Base-by-base conservation (phyloP, 1,284 basidiomycete species). In the Polyporus tsugae region DNA sequence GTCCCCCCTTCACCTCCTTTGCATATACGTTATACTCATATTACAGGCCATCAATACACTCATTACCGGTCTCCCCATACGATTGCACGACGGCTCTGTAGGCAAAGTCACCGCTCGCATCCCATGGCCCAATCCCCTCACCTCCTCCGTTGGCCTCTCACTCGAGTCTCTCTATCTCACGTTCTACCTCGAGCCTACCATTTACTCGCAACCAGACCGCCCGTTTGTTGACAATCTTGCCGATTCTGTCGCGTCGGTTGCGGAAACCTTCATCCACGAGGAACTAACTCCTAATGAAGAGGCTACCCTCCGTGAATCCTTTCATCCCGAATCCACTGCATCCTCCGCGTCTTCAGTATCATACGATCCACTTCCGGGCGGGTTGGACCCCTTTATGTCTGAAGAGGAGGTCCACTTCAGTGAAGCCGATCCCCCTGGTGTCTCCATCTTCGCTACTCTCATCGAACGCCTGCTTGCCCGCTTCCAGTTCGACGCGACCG, bases 191-290 rank as follows among this genome's bases (percentile, higher is more conserved):
- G 73, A 81, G 25, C 80, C 86, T 33, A 77, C 66, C 68, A 67
- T 65, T 64, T 59, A 64, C 5, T 69, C 72, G 41, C 46, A 68
- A 7, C 66, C 71, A 53, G 53, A 71, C 55, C 64, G 73, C n/a
- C 60, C 72, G 9, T 63, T 73, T 41, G 74, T 75, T 39, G 73
- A 82, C 35, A 86, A 91, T 73, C 84, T 97, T 9, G 83, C 93
- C 7, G 88, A 91, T 58, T 95, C 94, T 25, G 91, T 96, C 25
- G 88, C 87, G 33, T 93, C 91, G 36, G 88, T 94, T 7, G 93
- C 95, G 1, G 93, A 94, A 74, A 90, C 91, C 11, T 97, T 97
- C 79, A 83, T 97, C 38, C 92, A 95, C 67, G 87, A 94, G 71
- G 94, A 96, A 75, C 82, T 97, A 57, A 86, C 89, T 52, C 83